A percentile compares a stretch with the other conserved stretches of the same genome.
Evolutionary conservation across 371 early-diverging fungal species (phyloP).

Genomic region (Rhizopus microsporus): DNA sequence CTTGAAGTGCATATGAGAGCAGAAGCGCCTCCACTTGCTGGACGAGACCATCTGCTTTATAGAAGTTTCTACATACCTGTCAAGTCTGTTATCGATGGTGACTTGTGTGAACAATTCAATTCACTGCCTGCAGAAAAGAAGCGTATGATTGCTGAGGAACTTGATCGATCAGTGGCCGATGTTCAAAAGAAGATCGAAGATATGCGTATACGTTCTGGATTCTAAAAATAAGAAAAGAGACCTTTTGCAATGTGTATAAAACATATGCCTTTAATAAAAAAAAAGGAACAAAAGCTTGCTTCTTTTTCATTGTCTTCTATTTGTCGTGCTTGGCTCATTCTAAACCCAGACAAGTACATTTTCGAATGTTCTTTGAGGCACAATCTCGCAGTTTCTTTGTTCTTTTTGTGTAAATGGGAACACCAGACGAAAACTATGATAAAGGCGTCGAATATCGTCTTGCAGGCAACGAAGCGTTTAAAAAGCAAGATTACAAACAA

Average conservation of each 20-base stretch:
- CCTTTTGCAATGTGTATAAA: too few relatives aligned
- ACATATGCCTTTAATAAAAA: too few relatives aligned
- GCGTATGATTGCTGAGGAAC: constrained; percentile 79
- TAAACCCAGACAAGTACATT: too few relatives aligned
- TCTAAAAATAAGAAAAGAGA: constrained; percentile 31
- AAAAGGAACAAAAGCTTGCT: too few relatives aligned
- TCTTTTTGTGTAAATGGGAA: constrained; percentile 13
- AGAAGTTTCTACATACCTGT: constrained; percentile 84
- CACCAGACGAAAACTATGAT: constrained; percentile 34
- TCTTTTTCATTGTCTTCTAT: too few relatives aligned
- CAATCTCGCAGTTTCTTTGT: background rate
- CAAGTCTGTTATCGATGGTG: constrained; percentile 88
- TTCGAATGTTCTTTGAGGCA: too few relatives aligned
- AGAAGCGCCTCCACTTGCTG: constrained; percentile 76
- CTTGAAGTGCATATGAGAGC: constrained; percentile 90
- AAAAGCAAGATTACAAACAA: constrained; percentile 30
- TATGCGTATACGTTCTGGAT: constrained; percentile 66
- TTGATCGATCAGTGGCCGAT: constrained; percentile 87
- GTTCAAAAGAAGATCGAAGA: constrained; percentile 93
- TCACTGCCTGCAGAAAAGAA: constrained; percentile 70
- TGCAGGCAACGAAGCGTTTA: constrained; percentile 40
- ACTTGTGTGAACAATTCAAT: constrained; percentile 86
- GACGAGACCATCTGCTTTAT: constrained; percentile 89
- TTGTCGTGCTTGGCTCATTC: too few relatives aligned
- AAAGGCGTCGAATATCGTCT: constrained; percentile 43